Evolutionary conservation across 371 early-diverging fungal species (phyloP).

Genomic region (Zychaea mexicana): DNA sequence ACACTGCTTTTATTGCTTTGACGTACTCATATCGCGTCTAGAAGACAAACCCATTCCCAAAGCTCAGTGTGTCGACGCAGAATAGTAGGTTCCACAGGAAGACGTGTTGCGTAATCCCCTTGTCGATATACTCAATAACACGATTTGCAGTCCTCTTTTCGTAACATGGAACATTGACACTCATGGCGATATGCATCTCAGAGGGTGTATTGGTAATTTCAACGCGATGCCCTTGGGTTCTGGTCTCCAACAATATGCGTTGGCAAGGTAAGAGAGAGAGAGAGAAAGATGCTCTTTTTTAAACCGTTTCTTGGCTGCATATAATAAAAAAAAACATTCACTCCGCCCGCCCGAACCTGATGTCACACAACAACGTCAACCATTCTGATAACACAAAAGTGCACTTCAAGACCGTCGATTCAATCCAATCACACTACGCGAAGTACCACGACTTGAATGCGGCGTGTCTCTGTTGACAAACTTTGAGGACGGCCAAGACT

Average conservation of each 20-base stretch:
- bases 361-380: not conserved
- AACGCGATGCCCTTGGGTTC: conserved; percentile 65
- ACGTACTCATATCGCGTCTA: conserved; percentile 61
- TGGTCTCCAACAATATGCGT: conserved; percentile 84
- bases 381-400: conserved; percentile 45
- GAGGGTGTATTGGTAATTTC: conserved; percentile 97
- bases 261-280: conserved; percentile 78
- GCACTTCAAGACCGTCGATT: conserved; percentile 86
- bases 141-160: conserved; percentile 71
- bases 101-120: not conserved
- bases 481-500: conserved; percentile 77
- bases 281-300: no score
- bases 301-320: not conserved
- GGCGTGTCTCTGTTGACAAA: conserved; percentile 83
- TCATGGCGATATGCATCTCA: conserved; percentile 55
- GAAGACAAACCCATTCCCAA: conserved; percentile 32
- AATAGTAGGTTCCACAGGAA: conserved; percentile 44
- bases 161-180: conserved; percentile 78
- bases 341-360: not conserved
- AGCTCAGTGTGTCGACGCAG: conserved; percentile 51
- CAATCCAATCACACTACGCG: conserved; percentile 68
- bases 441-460: conserved; percentile 69
- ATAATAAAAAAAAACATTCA: not conserved
- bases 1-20: conserved; percentile 80
- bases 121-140: not conserved